Evolutionary conservation across 129 eudicot genomes (phyloP).

Genomic region (Flaveria linearis): DNA sequence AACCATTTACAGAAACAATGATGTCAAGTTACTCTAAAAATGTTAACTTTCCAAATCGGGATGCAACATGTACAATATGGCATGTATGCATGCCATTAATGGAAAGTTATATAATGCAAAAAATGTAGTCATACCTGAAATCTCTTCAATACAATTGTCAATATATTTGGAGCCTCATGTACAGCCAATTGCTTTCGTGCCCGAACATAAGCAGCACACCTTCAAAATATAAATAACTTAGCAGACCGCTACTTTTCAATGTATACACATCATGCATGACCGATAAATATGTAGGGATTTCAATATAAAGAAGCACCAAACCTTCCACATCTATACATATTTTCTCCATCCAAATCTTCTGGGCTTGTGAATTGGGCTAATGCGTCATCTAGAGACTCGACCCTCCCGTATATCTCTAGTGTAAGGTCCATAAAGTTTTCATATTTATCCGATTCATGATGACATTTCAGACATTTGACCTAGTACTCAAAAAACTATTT

Average conservation of each 20-base stretch:
- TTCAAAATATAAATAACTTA: conserved; percentile 31
- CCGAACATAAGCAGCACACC: conserved; percentile 83
- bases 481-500: conserved; percentile 25
- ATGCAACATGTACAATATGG: neutral
- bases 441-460: conserved; percentile 77
- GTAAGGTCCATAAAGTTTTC: conserved; percentile 95
- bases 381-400: conserved; percentile 87
- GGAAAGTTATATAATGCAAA: neutral
- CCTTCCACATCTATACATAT: conserved; percentile 97
- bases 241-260: conserved; percentile 4
- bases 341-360: conserved; percentile 95
- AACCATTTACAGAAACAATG: neutral
- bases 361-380: conserved; percentile 81
- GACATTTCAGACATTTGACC: conserved; percentile 88
- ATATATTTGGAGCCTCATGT: conserved; percentile 88
- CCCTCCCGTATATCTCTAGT: conserved; percentile 83
- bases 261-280: conserved; percentile 12
- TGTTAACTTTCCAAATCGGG: neutral
- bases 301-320: conserved; percentile 23
- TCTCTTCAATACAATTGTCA: conserved; percentile 89
- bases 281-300: neutral
- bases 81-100: neutral
- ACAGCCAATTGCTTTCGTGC: conserved; percentile 85
- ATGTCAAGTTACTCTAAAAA: conserved; percentile 5
- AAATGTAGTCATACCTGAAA: conserved; percentile 64